These are phyloP conservation scores for Samsoniella hepiali DNA, from an alignment of 2,329 filamentous ascomycete genomes.

Conservation along the genomic window DNA sequence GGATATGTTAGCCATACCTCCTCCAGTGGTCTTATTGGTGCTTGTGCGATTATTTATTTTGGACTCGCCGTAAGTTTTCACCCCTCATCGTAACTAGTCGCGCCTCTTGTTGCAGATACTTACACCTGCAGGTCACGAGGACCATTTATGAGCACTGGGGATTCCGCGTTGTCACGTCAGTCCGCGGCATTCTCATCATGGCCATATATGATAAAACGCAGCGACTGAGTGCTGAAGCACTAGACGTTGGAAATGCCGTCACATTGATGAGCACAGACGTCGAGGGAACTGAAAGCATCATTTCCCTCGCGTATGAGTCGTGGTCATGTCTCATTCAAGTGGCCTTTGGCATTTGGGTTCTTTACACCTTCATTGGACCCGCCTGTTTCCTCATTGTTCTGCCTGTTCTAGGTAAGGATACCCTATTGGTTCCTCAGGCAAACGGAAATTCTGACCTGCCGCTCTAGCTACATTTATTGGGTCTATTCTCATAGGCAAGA, in stretches of 20 bases:
- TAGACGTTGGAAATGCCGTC: background rate
- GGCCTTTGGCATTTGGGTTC: background rate
- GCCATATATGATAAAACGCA: background rate
- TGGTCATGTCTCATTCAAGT: background rate
- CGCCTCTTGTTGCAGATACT: too few relatives aligned
- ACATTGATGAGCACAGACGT: background rate
- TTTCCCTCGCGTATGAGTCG: background rate
- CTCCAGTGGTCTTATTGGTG: background rate
- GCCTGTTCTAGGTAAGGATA: background rate
- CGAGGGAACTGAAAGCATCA: background rate
- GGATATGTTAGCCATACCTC: background rate
- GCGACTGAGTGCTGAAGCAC: background rate
- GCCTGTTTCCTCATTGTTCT: constrained; percentile 5
- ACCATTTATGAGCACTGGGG: background rate
- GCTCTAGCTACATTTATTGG: background rate
- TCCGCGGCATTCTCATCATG: background rate
- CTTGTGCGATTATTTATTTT: background rate
- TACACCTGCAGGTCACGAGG: background rate
- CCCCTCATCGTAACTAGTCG: too few relatives aligned
- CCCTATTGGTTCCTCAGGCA: background rate
- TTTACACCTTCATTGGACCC: background rate
- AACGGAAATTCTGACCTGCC: background rate
- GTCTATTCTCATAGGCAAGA: background rate
- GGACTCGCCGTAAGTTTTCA: background rate
- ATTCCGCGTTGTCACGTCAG: background rate